phyloP scores from a whole-genome alignment of 2,329 filamentous ascomycete genomes.

The Didymella pomorum region DNA sequence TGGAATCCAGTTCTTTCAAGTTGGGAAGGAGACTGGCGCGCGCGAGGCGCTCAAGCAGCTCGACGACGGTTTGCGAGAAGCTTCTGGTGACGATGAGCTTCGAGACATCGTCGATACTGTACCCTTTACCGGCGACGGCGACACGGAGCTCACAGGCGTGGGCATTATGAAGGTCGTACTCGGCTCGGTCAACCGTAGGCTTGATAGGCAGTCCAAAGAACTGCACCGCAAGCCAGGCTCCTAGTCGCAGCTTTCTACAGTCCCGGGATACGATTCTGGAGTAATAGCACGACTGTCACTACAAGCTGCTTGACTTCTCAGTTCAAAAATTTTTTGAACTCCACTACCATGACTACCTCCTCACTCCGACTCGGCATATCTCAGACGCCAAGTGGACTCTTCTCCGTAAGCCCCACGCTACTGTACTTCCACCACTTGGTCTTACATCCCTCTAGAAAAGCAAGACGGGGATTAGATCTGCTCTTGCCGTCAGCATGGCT shows the following conservation, averaged over 20 bases:
- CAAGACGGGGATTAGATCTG: too few species aligned
- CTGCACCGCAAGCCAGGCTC: constrained; percentile 33
- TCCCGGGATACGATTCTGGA: not conserved
- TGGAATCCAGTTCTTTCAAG: constrained; percentile 95
- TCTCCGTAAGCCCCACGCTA: too few species aligned
- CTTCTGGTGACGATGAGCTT: constrained; percentile 62
- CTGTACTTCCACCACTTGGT: too few species aligned
- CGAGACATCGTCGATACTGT: constrained; percentile 94
- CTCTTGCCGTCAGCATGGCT: too few species aligned
- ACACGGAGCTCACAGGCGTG: constrained; percentile 68
- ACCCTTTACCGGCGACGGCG: constrained; percentile 68
- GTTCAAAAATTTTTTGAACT: not conserved
- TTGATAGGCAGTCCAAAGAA: constrained; percentile 61
- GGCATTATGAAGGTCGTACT: constrained; percentile 81
- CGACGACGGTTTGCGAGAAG: constrained; percentile 73
- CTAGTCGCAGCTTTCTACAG: not conserved
- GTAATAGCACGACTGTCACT: not conserved
- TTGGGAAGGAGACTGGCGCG: constrained; percentile 76
- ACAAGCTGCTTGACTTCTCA: not conserved
- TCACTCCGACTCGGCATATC: not conserved
- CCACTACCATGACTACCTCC: not conserved
- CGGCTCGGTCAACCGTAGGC: constrained; percentile 73
- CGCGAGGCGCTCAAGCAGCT: constrained; percentile 71
- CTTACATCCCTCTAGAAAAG: too few species aligned
- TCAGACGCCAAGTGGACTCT: too few species aligned